Evolutionary conservation across 495 filamentous ascomycete genomes (phyloP), one percentile per base, ranked within the genome.

Genomic region (Tricharina praecox): DNA sequence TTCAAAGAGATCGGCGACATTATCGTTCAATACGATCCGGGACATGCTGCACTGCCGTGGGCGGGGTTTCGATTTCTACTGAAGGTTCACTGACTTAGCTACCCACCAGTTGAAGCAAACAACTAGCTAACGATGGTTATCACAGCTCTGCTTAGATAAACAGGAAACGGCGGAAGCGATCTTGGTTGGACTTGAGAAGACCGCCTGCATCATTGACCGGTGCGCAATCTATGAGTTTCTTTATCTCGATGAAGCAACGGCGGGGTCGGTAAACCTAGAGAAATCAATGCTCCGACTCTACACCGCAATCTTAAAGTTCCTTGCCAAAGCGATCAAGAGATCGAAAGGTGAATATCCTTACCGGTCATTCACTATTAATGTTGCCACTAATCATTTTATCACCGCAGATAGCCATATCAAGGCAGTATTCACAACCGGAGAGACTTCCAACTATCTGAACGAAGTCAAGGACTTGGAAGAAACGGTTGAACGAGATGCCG

Each of bases 41-140:
- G 1, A n/a, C 66, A 70, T 61, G 63, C 63, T 9, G 60, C 64
- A n/a, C 51, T 72, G 36, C 67, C 69, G 3, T 71, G 69, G 69
- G 69, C 68, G 9, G 62, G 40, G 1, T 50, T 69, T 11, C 49
- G 64, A 9, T 66, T 71, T 35, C 33, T 70, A 1, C 52, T 70
- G 15, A 54, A 66, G 48, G 60, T 35, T 11, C 4, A 13, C 13
- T 16, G 4, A n/a, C n/a, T n/a, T n/a, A n/a, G n/a, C n/a, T n/a
- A n/a, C n/a, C n/a, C 7, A n/a, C 23, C 39, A 16, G n/a, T 40
- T 28, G 16, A 9, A 30, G 23, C 32, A 30, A n/a, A n/a, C 13
- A 23, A 34, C 46, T 15, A 37, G 18, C 19, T 23, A 3, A 8
- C 5, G n/a, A 20, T 20, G 62, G n/a, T n/a, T n/a, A n/a, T n/a